These are phyloP conservation scores for Claviceps sp. DNA, from an alignment of 2,329 filamentous ascomycete species.

Conservation along the genomic window DNA sequence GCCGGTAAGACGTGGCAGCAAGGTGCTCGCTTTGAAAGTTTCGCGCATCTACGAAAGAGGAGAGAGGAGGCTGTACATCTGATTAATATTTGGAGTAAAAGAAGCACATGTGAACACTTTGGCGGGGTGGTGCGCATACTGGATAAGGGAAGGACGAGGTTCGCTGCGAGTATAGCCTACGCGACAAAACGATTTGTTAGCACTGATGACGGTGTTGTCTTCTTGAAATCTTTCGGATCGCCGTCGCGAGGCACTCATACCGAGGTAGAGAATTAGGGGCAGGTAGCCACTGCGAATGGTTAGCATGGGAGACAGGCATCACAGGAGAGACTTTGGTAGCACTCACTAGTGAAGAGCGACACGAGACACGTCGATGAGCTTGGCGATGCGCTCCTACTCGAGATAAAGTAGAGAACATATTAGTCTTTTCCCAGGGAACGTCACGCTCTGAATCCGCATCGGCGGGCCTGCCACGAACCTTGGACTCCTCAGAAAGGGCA, in stretches of 20 bases:
- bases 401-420: not conserved
- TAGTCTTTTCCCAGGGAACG: not conserved
- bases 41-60: slow-evolving; percentile 42
- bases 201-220: not conserved
- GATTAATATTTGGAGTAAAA: slow-evolving; percentile 10
- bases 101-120: not conserved
- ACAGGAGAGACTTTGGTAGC: not conserved
- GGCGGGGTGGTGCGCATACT: slow-evolving; percentile 24
- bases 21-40: not conserved
- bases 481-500: slow-evolving; percentile 86
- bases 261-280: slow-evolving; percentile 91
- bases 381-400: slow-evolving; percentile 83
- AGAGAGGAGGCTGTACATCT: slow-evolving; percentile 40
- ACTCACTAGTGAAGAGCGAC: slow-evolving; percentile 91
- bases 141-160: slow-evolving; percentile 63
- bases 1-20: not conserved
- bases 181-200: slow-evolving; percentile 12
- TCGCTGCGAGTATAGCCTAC: slow-evolving; percentile 88
- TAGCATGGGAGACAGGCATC: slow-evolving; percentile 13
- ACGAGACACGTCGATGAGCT: slow-evolving; percentile 87
- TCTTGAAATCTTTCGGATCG: not conserved
- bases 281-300: slow-evolving; percentile 66
- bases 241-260: slow-evolving; percentile 32
- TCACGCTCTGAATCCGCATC: not conserved
- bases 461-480: slow-evolving; percentile 41